A percentile compares a stretch with the other conserved stretches of the same genome.
These are phyloP conservation scores for Brettanomyces sp. DNA, from an alignment of 805 yeast species.

Conservation along the genomic window DNA sequence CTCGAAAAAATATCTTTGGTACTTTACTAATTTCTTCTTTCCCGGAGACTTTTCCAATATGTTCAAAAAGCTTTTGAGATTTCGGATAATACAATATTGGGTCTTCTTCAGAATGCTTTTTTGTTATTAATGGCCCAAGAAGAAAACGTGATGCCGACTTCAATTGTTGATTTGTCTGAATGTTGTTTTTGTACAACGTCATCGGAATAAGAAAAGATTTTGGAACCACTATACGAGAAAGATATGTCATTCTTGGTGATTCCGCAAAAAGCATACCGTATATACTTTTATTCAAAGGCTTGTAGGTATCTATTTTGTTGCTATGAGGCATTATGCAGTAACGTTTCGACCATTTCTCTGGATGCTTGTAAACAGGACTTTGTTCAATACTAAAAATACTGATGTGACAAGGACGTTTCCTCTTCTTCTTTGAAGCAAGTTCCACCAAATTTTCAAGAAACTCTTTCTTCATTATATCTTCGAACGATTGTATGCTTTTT, in stretches of 20 bases:
- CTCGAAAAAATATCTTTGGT: not conserved
- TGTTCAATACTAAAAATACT: not conserved
- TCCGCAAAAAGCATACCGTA: conserved; percentile 29
- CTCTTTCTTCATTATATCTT: too few species aligned
- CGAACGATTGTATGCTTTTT: too few species aligned
- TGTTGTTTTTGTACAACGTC: conserved; percentile 13
- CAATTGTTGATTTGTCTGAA: conserved; percentile 4
- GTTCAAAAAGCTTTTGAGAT: not conserved
- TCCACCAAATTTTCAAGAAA: too few species aligned
- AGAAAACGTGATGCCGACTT: not conserved
- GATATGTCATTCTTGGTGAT: conserved; percentile 34
- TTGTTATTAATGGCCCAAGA: conserved; percentile 6
- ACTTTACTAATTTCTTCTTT: not conserved
- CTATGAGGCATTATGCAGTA: conserved; percentile 5
- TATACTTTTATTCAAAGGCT: conserved; percentile 22
- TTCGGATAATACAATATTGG: conserved; percentile 4
- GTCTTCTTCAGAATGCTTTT: not conserved
- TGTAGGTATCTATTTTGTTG: conserved; percentile 14
- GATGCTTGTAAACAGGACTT: conserved; percentile 16
- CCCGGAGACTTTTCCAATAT: not conserved
- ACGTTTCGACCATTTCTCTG: conserved; percentile 17
- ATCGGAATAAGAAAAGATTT: conserved; percentile 28
- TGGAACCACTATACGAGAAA: conserved; percentile 29
- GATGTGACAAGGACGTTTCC: not conserved
- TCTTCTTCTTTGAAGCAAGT: too few species aligned